Conservation (phyloP, 176 grass and related monocot species). For the Leersia perrieri region DNA sequence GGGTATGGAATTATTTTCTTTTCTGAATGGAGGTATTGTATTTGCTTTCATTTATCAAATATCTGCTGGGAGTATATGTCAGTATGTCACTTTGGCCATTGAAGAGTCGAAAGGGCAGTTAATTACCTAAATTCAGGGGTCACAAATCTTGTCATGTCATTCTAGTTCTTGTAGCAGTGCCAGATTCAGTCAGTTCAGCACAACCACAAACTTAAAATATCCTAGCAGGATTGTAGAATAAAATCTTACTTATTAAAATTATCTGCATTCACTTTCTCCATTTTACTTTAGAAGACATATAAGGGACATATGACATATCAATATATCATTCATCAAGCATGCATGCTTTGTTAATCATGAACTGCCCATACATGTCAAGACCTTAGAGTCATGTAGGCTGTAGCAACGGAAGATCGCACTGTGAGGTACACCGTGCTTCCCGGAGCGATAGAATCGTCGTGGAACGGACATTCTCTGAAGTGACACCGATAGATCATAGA, state of each 20-base stretch:
- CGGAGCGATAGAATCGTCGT: not conserved
- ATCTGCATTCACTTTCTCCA: not conserved
- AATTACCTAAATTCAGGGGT: constrained; percentile 1
- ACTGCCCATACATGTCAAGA: not conserved
- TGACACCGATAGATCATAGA: not conserved
- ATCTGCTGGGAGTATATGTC: not conserved
- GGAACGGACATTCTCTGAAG: not conserved
- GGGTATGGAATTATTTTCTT: not conserved
- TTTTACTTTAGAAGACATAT: not conserved
- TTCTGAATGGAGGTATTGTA: not conserved
- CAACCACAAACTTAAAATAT: not conserved
- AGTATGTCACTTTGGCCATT: constrained; percentile 24
- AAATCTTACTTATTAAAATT: not conserved
- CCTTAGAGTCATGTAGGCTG: not conserved
- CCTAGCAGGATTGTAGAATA: not conserved
- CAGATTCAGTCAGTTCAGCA: not conserved
- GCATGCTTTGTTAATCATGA: not conserved
- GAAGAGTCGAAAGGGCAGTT: constrained; percentile 17
- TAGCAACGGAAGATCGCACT: not conserved
- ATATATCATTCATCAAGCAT: not conserved
- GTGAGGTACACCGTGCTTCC: not conserved
- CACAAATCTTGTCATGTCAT: not conserved
- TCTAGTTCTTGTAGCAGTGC: not conserved
- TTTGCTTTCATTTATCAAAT: constrained; percentile 14
- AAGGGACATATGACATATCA: not conserved